Percentiles rank a stretch among this genome's conserved stretches.
Evolutionary conservation across 108 stramenopile genomes (phyloP).

Genomic region (Nannochloropsis granulata): DNA sequence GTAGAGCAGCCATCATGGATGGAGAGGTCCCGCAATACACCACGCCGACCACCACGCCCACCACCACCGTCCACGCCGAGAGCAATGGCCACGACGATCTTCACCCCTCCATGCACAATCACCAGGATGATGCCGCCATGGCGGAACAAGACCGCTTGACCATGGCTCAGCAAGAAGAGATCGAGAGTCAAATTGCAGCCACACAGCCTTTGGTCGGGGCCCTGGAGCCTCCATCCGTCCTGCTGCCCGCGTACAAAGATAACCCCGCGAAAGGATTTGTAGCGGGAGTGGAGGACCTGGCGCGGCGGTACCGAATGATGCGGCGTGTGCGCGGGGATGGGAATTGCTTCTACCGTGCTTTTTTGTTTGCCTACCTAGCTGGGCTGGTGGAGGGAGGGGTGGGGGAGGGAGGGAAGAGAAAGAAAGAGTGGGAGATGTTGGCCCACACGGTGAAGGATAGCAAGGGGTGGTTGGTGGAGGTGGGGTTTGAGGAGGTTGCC

Average conservation of each 20-base stretch:
- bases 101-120: background rate
- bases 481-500: slow-evolving; percentile 40
- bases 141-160: background rate
- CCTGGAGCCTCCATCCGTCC: background rate
- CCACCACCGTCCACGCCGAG: too few species aligned
- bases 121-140: background rate
- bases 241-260: slow-evolving; percentile 27
- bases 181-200: background rate
- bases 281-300: slow-evolving; percentile 32
- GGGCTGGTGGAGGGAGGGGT: slow-evolving; percentile 18
- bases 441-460: background rate
- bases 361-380: slow-evolving; percentile 64
- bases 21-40: too few species aligned
- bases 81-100: too few species aligned
- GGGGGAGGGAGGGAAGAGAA: background rate
- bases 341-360: slow-evolving; percentile 83
- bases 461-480: slow-evolving; percentile 13
- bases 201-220: slow-evolving; percentile 26
- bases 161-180: background rate
- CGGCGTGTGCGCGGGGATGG: slow-evolving; percentile 75
- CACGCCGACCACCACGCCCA: too few species aligned
- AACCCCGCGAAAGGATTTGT: slow-evolving; percentile 30
- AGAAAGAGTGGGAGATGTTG: background rate
- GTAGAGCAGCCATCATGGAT: too few species aligned
- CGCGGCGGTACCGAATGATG: slow-evolving; percentile 41